Evolutionary conservation across 1,284 basidiomycete genomes (phyloP), one percentile per base, ranked within the genome.

Genomic region (Apiotrichum porosum): DNA sequence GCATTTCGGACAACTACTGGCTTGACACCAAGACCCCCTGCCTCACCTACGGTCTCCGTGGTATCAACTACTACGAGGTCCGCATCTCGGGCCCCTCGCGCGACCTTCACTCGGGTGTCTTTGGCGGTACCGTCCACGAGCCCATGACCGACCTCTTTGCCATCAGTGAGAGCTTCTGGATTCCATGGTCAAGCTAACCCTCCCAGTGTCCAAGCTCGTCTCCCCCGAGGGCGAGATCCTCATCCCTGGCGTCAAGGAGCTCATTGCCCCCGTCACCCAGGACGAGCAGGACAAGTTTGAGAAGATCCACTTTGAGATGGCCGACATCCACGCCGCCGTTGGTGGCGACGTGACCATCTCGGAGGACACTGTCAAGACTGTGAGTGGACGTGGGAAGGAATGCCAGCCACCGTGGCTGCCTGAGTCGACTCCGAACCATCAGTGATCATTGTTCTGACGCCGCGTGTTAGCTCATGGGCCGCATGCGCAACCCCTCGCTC

Each of bases 21-120:
- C 70, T 75, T 44, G 72, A 74, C 63, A 74, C 72, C 49, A 72
- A 73, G 59, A 73, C 71, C 9, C 75, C 73, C 28, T 72, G 70
- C 56, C 56, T 75, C 26, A 75, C 77, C 46, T 78, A 77, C 62
- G 77, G 78, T 50, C 71, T 78, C 15, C 88, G 94, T 47, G 94
- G 94, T 19, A 77, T 97, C 49, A 79, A 84, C 32, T 97, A 97
- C 79, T 95, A 87, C 79, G 85, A 86, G 67, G 76, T 94, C 52
- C 81, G 81, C 37, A 77, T 98, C 48, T 80, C 82, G 9, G 94
- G 95, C 3, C 94, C 94, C 3, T 83, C 79, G 15, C 81, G 84
- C 35, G 95, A 98, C 68, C 78, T 98, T 2, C 94, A 98, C 76
- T 95, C 91, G 41, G 94, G 90, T 52, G 79, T 84, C 47, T 93